Base-by-base conservation (phyloP, 2,329 filamentous ascomycete species). In the Leptographium galeiforme region DNA sequence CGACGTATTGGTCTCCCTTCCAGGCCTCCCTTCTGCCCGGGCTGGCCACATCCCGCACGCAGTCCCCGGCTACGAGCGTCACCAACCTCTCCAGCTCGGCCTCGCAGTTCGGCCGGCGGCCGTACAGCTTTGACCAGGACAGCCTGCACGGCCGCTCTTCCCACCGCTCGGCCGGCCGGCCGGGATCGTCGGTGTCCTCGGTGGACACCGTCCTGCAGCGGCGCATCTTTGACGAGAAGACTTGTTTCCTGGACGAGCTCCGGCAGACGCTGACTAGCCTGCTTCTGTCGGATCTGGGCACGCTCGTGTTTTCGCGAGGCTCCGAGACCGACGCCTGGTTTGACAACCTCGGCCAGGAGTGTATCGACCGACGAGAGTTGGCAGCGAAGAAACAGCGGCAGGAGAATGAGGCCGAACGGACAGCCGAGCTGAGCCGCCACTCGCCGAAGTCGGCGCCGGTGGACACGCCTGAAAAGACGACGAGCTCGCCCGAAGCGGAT, bases 241-340 rank as follows among this genome's bases (percentile, higher is more conserved):
- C 79, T 4, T 77, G 75, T n/a, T 95, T 96, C 66, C 71, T 95
- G 52, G 74, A 79, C 8, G 84, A 89, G 34, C 72, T 95, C 34
- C 84, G 84, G 60, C 86, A 90, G 63, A 86, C 83, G 0, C 70
- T 97, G 41, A 91, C 85, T 2, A 90, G 89, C 58, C 73, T 98
- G 18, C 70, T 97, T 2, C 71, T 97, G 32, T 97, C 91, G 50
- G 93, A 98, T 64, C 74, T 97, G 5, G 89, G 90, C 7, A 89
- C 84, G 43, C 79, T 88, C 34, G 84, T 96, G 1, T 93, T 94
- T 66, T 81, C 83, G n/a, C 80, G 79, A 50, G 93, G 93, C 4
- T 95, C 89, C 44, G 93, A 98, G 70, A 97, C 91, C 0, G 93
- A 97, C 65, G 75, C 75, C 4, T 96, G 91, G 85, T 93, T 96